These are phyloP conservation scores for Hura crepitans DNA, from an alignment of 441 rosid species.

Conservation along the genomic window DNA sequence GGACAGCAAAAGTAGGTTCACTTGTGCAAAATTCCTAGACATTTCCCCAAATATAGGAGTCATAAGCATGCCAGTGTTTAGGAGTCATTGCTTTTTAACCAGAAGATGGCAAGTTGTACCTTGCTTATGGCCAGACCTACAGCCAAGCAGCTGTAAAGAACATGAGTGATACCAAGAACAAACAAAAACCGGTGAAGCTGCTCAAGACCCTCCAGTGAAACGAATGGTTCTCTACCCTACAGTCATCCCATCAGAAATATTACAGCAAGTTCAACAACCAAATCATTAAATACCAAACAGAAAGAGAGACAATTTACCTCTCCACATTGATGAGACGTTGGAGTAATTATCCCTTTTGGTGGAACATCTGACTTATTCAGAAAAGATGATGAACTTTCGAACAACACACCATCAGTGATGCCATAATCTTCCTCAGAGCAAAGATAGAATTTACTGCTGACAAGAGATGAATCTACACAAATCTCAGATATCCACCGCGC, in stretches of 20 bases:
- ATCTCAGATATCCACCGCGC: constrained; percentile 88
- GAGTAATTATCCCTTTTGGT: constrained; percentile 45
- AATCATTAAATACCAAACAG: background rate
- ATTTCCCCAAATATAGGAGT: background rate
- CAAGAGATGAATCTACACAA: constrained; percentile 80
- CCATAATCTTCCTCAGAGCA: constrained; percentile 70
- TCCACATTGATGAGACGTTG: constrained; percentile 60
- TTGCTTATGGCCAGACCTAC: constrained; percentile 93
- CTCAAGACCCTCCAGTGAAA: constrained; percentile 75
- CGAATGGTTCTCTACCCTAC: constrained; percentile 94
- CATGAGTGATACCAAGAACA: constrained; percentile 89
- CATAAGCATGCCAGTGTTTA: background rate
- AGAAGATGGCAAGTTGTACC: constrained; percentile 35
- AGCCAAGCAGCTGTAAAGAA: constrained; percentile 78
- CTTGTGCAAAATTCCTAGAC: background rate
- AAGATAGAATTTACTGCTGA: constrained; percentile 72
- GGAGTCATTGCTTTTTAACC: background rate
- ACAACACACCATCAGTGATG: constrained; percentile 29
- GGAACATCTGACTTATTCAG: constrained; percentile 47
- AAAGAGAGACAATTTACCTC: constrained; percentile 41
- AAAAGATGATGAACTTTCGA: constrained; percentile 37
- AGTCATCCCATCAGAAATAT: constrained; percentile 17
- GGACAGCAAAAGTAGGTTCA: background rate
- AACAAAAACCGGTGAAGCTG: constrained; percentile 89
- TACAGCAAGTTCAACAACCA: background rate